Conservation (phyloP, 352 stramenopile genomes). For the Globisporangium echinulatum region DNA sequence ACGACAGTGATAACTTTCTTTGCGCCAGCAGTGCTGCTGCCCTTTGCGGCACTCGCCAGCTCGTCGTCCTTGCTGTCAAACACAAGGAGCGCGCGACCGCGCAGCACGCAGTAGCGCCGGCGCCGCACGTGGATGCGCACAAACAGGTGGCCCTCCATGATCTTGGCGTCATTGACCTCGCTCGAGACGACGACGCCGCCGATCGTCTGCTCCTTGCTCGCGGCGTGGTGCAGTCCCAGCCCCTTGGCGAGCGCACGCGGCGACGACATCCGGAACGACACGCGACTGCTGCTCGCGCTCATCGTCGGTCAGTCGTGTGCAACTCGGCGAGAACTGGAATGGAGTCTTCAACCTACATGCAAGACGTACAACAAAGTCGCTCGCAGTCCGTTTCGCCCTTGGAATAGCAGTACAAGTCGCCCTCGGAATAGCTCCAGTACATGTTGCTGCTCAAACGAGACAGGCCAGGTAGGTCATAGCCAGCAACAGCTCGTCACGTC, state of each 20-base stretch:
- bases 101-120: slow-evolving; percentile 65
- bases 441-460: too few species aligned
- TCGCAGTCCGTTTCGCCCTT: too few species aligned
- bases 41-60: neutral
- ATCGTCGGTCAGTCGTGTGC: neutral
- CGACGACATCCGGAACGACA: slow-evolving; percentile 15
- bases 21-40: slow-evolving; percentile 12
- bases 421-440: too few species aligned
- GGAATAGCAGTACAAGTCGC: too few species aligned
- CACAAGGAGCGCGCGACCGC: slow-evolving; percentile 43
- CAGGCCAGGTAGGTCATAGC: too few species aligned
- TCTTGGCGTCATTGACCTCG: slow-evolving; percentile 2
- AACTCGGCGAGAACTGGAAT: neutral
- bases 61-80: slow-evolving; percentile 53
- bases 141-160: slow-evolving; percentile 60
- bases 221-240: slow-evolving; percentile 5
- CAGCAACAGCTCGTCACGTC: neutral
- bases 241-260: slow-evolving; percentile 12
- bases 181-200: slow-evolving; percentile 4
- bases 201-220: slow-evolving; percentile 10
- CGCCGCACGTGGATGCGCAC: slow-evolving; percentile 50
- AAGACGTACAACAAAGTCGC: too few species aligned
- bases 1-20: slow-evolving; percentile 63
- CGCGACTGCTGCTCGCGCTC: slow-evolving; percentile 2
- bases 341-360: too few species aligned